Percentiles rank a stretch among this genome's conserved stretches.
Evolutionary conservation across 139 green algal genomes (phyloP).

Genomic region (Micromonas commoda): DNA sequence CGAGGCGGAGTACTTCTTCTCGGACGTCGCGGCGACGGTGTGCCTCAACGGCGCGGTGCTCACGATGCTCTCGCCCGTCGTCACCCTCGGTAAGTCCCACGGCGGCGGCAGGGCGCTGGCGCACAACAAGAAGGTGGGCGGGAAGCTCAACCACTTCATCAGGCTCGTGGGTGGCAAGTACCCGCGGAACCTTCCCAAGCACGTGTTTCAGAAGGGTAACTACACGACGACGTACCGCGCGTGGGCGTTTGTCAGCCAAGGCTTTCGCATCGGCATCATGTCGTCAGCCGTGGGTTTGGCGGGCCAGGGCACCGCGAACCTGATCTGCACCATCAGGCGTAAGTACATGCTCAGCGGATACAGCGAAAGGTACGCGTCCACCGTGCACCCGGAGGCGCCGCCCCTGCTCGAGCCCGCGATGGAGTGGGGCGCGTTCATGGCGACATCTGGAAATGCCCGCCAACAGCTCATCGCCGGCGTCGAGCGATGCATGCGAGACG

Average conservation of each 20-base stretch:
- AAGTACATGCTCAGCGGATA: background rate
- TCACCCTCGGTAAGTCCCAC: background rate
- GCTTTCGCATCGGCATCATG: background rate
- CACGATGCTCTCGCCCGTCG: constrained; percentile 1
- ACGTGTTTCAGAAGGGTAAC: background rate
- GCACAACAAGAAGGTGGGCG: background rate
- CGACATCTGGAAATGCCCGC: background rate
- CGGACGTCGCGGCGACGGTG: background rate
- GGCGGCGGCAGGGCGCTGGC: background rate
- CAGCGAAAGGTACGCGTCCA: background rate
- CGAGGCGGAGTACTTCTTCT: constrained; percentile 1
- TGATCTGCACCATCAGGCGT: background rate
- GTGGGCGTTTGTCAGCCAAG: background rate
- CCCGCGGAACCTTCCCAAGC: background rate
- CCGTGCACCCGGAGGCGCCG: background rate
- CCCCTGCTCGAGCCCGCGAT: background rate
- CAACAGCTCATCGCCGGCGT: background rate
- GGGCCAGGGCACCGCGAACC: background rate
- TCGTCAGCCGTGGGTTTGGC: background rate
- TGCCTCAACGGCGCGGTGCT: constrained; percentile 1
- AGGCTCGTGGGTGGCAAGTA: background rate
- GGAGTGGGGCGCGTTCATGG: background rate
- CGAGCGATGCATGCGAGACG: background rate
- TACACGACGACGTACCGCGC: background rate
- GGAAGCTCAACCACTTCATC: background rate